Percentiles rank a stretch among this genome's conserved stretches.
phyloP scores from a whole-genome alignment of 2,329 filamentous ascomycete species.

The Monilinia polystroma region DNA sequence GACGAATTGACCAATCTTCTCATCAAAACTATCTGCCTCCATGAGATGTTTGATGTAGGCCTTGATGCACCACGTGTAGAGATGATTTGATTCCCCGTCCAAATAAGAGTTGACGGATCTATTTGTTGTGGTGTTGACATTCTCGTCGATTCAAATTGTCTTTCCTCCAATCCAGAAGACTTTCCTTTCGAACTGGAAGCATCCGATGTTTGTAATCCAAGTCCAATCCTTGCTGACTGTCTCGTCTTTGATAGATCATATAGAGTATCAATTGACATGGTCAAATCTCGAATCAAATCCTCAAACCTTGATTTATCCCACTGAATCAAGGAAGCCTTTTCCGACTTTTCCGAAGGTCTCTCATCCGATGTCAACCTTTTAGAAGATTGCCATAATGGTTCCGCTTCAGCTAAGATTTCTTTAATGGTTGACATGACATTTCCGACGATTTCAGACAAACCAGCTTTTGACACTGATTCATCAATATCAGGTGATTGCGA shows the following conservation, averaged over 20 bases:
- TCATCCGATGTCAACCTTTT: conserved; percentile 44
- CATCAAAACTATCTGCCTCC: conserved; percentile 42
- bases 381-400: conserved; percentile 66
- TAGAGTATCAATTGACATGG: conserved; percentile 74
- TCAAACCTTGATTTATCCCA: conserved; percentile 74
- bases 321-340: conserved; percentile 56
- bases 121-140: conserved; percentile 63
- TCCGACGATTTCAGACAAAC: conserved; percentile 72
- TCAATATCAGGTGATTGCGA: conserved; percentile 67
- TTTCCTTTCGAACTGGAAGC: conserved; percentile 28
- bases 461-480: conserved; percentile 68
- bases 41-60: conserved; percentile 36
- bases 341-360: conserved; percentile 38
- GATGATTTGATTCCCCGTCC: conserved; percentile 37
- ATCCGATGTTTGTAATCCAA: conserved; percentile 29
- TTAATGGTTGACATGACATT: conserved; percentile 80
- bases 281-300: conserved; percentile 71
- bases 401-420: conserved; percentile 73
- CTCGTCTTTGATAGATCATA: conserved; percentile 73
- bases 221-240: conserved; percentile 41
- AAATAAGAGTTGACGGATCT: conserved; percentile 53
- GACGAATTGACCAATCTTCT: conserved; percentile 31
- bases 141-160: conserved; percentile 56
- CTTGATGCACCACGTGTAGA: conserved; percentile 12
- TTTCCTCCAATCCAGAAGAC: conserved; percentile 39